These are phyloP conservation scores for Tetrahymena borealis DNA, from an alignment of 73 alveolate species.

Conservation along the genomic window DNA sequence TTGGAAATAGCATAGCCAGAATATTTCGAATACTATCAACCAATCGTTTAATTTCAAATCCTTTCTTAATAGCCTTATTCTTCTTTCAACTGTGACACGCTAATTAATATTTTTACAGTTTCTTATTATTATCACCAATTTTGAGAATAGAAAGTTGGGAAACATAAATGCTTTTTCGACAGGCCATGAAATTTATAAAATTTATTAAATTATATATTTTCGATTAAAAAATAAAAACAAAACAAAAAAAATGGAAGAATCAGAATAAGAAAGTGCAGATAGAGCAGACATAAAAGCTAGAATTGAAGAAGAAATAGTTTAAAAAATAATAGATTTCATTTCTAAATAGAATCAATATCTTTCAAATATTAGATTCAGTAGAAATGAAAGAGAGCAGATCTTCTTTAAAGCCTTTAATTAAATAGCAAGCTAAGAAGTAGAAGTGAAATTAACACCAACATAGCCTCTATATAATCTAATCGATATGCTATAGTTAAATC, in stretches of 20 bases:
- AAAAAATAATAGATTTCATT: background rate
- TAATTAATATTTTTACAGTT: background rate
- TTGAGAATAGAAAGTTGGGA: background rate
- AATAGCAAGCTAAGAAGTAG: no score
- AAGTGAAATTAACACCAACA: no score
- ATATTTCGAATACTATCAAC: no score
- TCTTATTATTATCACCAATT: background rate
- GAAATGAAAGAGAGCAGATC: no score
- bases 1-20: no score
- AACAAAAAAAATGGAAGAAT: background rate
- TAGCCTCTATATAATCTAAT: no score
- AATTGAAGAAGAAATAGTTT: background rate
- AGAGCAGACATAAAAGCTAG: background rate
- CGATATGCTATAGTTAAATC: no score
- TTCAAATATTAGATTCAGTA: no score
- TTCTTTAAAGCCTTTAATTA: no score
- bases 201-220: background rate
- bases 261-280: background rate
- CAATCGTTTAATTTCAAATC: no score
- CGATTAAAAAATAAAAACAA: background rate
- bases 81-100: background rate
- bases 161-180: background rate
- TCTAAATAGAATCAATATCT: background rate
- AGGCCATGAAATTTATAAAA: background rate
- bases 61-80: no score